Conservation (phyloP, 805 yeast species). For the Candida silvatica region DNA sequence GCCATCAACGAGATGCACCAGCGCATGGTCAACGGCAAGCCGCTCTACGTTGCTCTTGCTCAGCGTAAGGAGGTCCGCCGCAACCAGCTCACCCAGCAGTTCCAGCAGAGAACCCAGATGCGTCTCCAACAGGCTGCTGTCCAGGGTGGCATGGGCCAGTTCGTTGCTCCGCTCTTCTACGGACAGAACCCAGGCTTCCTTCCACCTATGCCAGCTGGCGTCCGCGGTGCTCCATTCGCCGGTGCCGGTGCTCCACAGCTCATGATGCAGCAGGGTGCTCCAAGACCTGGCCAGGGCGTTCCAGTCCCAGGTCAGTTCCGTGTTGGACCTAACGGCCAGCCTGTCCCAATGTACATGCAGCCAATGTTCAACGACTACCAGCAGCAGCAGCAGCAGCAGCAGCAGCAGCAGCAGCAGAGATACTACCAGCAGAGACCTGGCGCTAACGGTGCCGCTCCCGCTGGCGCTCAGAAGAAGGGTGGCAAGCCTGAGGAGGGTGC, state of each 20-base stretch:
- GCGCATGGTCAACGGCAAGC: constrained; percentile 90
- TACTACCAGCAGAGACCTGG: constrained; percentile 38
- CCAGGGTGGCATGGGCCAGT: constrained; percentile 77
- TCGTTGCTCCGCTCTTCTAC: constrained; percentile 80
- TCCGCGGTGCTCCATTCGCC: constrained; percentile 72
- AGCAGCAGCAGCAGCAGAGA: constrained; percentile 16
- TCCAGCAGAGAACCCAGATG: constrained; percentile 96
- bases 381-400: constrained; percentile 37
- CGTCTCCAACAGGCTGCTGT: constrained; percentile 97
- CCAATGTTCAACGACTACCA: constrained; percentile 64
- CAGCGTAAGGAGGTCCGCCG: constrained; percentile 98
- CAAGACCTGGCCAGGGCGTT: constrained; percentile 52
- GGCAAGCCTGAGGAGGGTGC: constrained; percentile 16
- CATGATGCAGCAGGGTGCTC: constrained; percentile 57
- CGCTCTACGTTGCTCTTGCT: constrained; percentile 96
- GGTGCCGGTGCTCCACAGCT: constrained; percentile 70
- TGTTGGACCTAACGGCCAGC: constrained; percentile 79
- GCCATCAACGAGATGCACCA: constrained; percentile 98
- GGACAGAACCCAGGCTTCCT: constrained; percentile 79
- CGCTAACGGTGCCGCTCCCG: constrained; percentile 10
- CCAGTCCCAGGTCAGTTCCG: constrained; percentile 55
- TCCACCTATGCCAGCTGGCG: constrained; percentile 38
- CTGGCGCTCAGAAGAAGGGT: constrained; percentile 13
- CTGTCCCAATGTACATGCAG: constrained; percentile 75
- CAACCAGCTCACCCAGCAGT: constrained; percentile 94